Evolutionary conservation across 2,329 filamentous ascomycete genomes (phyloP), one percentile per base, ranked within the genome.

Genomic region (Septoria petroselini): DNA sequence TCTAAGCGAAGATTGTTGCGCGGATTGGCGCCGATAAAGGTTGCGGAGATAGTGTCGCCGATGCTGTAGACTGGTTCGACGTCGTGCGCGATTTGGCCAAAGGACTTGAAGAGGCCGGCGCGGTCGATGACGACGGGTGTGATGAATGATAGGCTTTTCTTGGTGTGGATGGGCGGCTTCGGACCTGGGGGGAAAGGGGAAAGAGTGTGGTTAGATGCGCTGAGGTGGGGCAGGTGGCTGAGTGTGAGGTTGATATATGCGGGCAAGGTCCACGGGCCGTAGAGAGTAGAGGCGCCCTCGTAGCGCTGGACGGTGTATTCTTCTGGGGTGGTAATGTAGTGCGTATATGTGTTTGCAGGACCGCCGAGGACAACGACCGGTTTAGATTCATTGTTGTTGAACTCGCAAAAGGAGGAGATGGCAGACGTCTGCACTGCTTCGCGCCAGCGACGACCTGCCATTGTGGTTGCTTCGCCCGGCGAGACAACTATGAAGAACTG

Each of bases 211-310:
- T 62, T 47, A 1, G 60, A 52, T 38, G 73, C 73, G 8, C 75
- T 74, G 3, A 94, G 79, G 65, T 84, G 85, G 12, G 76, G 77
- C 3, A 93, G 79, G 66, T 85, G 82, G 0, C 76, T 79, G n/a
- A 90, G 74, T 0, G 88, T 91, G 35, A 91, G 76, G 68, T 94
- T 91, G 71, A 96, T 87, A 72, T 93, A 93, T 1, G 90, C 91
- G 29, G 86, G 81, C 8, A 96, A 78, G 0, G 89, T 88, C 68
- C 90, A 82, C 2, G 80, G 86, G 0, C 91, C 91, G 66, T 87
- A 93, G 2, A 97, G 80, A 0, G 91, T 97, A 5, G 86, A 91
- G 0, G 88, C 91, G n/a, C 91, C 91, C 71, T 97, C 91, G 70
- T 96, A 96, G 7, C 91, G 84, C 71, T 96, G 91, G 38, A 93